Conservation (phyloP, 495 filamentous ascomycete genomes). For the Neurospora sp. region DNA sequence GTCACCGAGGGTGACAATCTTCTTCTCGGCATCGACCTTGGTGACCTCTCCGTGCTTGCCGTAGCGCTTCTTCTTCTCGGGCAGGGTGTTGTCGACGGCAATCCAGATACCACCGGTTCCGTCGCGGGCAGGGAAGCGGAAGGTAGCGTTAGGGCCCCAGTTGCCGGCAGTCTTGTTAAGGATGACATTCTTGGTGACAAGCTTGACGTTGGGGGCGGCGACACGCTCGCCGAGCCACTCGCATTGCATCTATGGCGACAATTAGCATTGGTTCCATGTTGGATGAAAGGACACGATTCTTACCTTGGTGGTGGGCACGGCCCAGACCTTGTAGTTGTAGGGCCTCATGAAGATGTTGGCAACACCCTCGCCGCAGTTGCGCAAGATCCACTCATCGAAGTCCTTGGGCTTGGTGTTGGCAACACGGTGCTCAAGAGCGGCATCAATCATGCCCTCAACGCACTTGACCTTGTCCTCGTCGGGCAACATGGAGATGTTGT, state of each 20-base stretch:
- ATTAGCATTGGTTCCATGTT: conserved; percentile 2
- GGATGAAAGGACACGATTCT: conserved; percentile 9
- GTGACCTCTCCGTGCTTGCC: conserved; percentile 75
- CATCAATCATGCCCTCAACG: conserved; percentile 96
- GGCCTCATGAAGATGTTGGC: conserved; percentile 98
- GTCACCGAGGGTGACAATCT: conserved; percentile 71
- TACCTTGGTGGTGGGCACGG: conserved; percentile 96
- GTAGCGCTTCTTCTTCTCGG: conserved; percentile 81
- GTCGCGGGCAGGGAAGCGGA: conserved; percentile 92
- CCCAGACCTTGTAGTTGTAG: conserved; percentile 99
- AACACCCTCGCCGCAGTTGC: conserved; percentile 81
- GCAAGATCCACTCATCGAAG: conserved; percentile 98
- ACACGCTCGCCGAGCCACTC: conserved; percentile 98
- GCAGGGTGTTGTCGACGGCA: conserved; percentile 87
- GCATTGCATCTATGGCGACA: conserved; percentile 81
- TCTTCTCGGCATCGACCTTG: conserved; percentile 74
- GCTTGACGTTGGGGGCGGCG: conserved; percentile 93
- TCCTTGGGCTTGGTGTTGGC: conserved; percentile 82
- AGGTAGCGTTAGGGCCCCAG: conserved; percentile 97
- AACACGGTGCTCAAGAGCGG: conserved; percentile 74
- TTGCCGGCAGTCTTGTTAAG: conserved; percentile 92
- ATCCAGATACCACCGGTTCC: conserved; percentile 99
- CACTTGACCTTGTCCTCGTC: conserved; percentile 94
- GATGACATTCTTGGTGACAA: conserved; percentile 86
- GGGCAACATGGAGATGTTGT: conserved; percentile 98